phyloP scores from a whole-genome alignment of 768 basidiomycete species.

The Hebeloma cylindrosporum region DNA sequence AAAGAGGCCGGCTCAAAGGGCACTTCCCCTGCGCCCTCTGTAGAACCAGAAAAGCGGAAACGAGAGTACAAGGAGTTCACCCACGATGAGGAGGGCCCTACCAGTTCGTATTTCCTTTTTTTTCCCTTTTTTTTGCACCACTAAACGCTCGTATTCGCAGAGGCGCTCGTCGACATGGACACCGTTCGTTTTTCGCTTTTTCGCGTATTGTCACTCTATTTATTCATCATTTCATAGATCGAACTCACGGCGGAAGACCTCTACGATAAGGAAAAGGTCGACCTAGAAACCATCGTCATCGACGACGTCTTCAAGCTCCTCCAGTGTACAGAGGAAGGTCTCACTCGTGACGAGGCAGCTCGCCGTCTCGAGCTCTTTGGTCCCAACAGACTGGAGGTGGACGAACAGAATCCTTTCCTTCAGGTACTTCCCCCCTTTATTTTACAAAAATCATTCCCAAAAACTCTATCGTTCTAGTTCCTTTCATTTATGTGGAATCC shows the following conservation, averaged over 20 bases:
- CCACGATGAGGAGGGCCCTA: constrained; percentile 66
- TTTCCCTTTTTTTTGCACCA: constrained; percentile 13
- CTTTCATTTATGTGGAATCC: constrained; percentile 99
- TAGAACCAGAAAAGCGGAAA: constrained; percentile 54
- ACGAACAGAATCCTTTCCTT: constrained; percentile 88
- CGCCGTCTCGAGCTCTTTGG: constrained; percentile 93
- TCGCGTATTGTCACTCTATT: too few species aligned
- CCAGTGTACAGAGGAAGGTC: constrained; percentile 83
- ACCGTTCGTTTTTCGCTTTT: constrained; percentile 45
- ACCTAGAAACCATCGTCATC: constrained; percentile 93
- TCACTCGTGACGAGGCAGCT: constrained; percentile 71
- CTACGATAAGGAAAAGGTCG: constrained; percentile 99
- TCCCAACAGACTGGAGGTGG: constrained; percentile 89
- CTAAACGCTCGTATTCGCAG: constrained; percentile 34
- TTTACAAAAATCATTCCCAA: neutral
- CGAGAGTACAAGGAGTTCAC: constrained; percentile 88
- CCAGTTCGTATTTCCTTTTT: constrained; percentile 50
- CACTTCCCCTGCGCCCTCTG: constrained; percentile 29
- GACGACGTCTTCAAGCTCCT: constrained; percentile 96
- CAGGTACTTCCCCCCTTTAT: too few species aligned
- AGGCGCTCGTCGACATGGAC: constrained; percentile 87
- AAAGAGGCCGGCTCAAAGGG: constrained; percentile 67
- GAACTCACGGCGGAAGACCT: constrained; percentile 89
- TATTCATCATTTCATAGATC: constrained; percentile 47
- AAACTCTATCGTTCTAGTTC: constrained; percentile 48